These are phyloP conservation scores for Aurantiochytrium sp. DNA, from an alignment of 108 stramenopile genomes.

Conservation along the genomic window DNA sequence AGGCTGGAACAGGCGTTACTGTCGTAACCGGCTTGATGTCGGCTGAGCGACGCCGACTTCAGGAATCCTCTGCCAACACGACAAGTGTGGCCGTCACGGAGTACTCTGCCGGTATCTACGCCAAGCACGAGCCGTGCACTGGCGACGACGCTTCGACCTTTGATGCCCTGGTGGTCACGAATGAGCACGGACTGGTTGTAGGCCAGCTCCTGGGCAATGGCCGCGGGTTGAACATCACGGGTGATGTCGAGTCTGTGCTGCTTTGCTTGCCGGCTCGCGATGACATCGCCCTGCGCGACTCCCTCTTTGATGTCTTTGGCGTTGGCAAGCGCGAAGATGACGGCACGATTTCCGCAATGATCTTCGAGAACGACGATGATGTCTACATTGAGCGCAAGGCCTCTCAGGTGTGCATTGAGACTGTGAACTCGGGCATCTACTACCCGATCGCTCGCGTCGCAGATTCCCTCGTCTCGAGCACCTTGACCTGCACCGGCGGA, in stretches of 20 bases:
- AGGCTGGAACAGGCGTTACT: background rate
- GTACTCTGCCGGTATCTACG: background rate
- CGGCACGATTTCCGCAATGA: background rate
- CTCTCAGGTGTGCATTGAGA: background rate
- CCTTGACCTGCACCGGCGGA: background rate
- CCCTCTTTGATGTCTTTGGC: background rate
- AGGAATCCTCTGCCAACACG: background rate
- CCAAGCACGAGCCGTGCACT: background rate
- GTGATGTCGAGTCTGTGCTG: background rate
- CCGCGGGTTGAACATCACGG: background rate
- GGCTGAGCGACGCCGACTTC: background rate
- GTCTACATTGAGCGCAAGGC: background rate
- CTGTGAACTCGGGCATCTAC: background rate
- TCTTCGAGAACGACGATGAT: background rate
- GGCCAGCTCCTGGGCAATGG: background rate
- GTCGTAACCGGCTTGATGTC: background rate
- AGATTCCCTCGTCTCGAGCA: background rate
- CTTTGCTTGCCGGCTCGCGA: background rate
- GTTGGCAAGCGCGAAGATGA: background rate
- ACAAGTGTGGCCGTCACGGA: background rate
- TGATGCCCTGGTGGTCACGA: background rate
- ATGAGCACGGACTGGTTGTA: background rate
- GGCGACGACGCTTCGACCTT: background rate
- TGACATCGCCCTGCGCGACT: background rate
- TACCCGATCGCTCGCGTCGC: background rate